Evolutionary conservation across 1,139 yeast genomes (phyloP).

Genomic region (Taiozyma sp.): DNA sequence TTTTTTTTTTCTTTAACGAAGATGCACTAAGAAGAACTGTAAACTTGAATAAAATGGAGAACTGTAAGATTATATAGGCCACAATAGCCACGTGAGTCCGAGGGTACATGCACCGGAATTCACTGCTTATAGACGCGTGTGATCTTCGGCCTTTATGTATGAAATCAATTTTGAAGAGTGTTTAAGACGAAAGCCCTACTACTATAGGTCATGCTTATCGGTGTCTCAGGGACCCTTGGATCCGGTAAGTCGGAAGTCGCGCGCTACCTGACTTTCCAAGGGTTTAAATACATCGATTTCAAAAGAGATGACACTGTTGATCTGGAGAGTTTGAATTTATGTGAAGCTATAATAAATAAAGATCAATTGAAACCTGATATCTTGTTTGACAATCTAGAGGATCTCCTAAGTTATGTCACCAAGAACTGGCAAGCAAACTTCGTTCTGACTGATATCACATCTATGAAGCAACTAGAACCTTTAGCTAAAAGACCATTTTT

Average conservation of each 20-base stretch:
- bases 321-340: constrained; percentile 9
- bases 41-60: neutral
- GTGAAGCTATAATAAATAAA: constrained; percentile 9
- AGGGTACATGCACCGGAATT: neutral
- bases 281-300: constrained; percentile 38
- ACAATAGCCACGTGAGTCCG: neutral
- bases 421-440: constrained; percentile 58
- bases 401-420: constrained; percentile 61
- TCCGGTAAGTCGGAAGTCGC: constrained; percentile 70
- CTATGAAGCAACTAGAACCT: constrained; percentile 38
- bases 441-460: constrained; percentile 51
- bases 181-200: neutral
- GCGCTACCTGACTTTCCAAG: constrained; percentile 49
- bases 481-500: constrained; percentile 79
- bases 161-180: too few relatives aligned
- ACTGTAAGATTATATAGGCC: neutral
- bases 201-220: constrained; percentile 53
- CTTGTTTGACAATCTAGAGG: constrained; percentile 33
- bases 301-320: constrained; percentile 4
- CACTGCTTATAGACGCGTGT: too few relatives aligned
- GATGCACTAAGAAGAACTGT: neutral
- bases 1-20: neutral
- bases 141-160: too few relatives aligned
- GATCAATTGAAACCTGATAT: constrained; percentile 22
- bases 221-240: constrained; percentile 65